A percentile compares a stretch with the other conserved stretches of the same genome.
Evolutionary conservation across 768 basidiomycete species (phyloP).

Genomic region (Boletus coccyginus): DNA sequence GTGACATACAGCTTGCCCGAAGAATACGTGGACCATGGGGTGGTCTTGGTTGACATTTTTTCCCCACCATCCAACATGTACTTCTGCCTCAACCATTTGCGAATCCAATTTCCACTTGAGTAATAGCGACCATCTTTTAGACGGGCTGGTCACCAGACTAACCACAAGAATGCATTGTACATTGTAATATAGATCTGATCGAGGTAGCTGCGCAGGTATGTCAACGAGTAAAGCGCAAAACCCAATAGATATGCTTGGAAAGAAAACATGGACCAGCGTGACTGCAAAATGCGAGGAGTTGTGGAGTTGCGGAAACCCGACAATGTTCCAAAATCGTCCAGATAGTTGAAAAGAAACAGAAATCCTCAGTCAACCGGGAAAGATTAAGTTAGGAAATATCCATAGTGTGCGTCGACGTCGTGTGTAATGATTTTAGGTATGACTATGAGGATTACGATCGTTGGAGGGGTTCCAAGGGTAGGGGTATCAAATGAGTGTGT

Average conservation of each 20-base stretch:
- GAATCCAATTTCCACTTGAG: not conserved
- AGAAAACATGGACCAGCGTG: slow-evolving; percentile 10
- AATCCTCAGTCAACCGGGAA: not conserved
- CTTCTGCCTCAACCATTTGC: not conserved
- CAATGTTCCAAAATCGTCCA: slow-evolving; percentile 20
- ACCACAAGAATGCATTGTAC: slow-evolving; percentile 26
- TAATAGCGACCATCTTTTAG: not conserved
- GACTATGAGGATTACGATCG: slow-evolving; percentile 15
- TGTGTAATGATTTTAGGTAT: slow-evolving; percentile 12
- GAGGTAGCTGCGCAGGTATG: slow-evolving; percentile 4
- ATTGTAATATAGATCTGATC: slow-evolving; percentile 24
- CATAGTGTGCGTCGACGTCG: slow-evolving; percentile 17
- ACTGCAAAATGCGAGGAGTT: slow-evolving; percentile 13
- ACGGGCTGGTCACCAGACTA: too few species aligned
- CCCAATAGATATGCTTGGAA: slow-evolving; percentile 9
- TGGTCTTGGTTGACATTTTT: slow-evolving; percentile 49
- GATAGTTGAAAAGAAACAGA: slow-evolving; percentile 5
- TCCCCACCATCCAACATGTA: not conserved
- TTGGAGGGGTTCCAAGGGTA: slow-evolving; percentile 14
- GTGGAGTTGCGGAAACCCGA: slow-evolving; percentile 4
- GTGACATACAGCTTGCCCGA: slow-evolving; percentile 94
- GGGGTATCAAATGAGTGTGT: slow-evolving; percentile 30
- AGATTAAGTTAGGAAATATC: slow-evolving; percentile 23
- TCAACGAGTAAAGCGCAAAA: slow-evolving; percentile 11
- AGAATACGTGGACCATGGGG: slow-evolving; percentile 92